These are phyloP conservation scores for Coniochaeta ligniaria DNA, from an alignment of 2,329 filamentous ascomycete species.

Conservation along the genomic window DNA sequence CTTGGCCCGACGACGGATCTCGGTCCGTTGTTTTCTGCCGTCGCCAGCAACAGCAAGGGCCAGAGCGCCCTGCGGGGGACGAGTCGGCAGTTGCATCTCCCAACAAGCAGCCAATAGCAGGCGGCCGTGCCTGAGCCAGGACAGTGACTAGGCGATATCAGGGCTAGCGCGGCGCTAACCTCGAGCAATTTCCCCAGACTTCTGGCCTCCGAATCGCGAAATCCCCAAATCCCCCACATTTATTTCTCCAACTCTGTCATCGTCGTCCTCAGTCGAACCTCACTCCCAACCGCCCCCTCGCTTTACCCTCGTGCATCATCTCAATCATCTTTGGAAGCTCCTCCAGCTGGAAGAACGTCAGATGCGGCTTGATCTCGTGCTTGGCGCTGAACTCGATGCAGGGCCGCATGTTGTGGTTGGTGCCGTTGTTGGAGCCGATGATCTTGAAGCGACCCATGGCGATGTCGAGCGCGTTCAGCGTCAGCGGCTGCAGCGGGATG, in stretches of 20 bases:
- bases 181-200: not conserved
- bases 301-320: not conserved
- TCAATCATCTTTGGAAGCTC: not conserved
- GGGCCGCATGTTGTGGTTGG: slow-evolving; percentile 6
- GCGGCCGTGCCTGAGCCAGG: not conserved
- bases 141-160: not conserved
- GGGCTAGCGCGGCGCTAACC: not conserved
- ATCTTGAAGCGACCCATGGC: slow-evolving; percentile 8
- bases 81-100: not conserved
- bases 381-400: slow-evolving; percentile 9
- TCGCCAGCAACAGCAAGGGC: not conserved
- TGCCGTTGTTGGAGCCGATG: slow-evolving; percentile 11
- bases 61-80: not conserved
- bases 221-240: not conserved
- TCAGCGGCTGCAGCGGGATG: slow-evolving; percentile 4
- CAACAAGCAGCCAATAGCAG: not conserved
- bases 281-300: not conserved
- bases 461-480: slow-evolving; percentile 6
- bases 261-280: slow-evolving; percentile 12
- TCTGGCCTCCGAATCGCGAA: not conserved
- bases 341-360: not conserved
- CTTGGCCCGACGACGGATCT: not conserved
- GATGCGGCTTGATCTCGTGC: slow-evolving; percentile 10
- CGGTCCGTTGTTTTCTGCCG: slow-evolving; percentile 1
- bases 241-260: not conserved